Evolutionary conservation across 129 eudicot genomes (phyloP), one percentile per base, ranked within the genome.

Genomic region (Flaveria brownii): DNA sequence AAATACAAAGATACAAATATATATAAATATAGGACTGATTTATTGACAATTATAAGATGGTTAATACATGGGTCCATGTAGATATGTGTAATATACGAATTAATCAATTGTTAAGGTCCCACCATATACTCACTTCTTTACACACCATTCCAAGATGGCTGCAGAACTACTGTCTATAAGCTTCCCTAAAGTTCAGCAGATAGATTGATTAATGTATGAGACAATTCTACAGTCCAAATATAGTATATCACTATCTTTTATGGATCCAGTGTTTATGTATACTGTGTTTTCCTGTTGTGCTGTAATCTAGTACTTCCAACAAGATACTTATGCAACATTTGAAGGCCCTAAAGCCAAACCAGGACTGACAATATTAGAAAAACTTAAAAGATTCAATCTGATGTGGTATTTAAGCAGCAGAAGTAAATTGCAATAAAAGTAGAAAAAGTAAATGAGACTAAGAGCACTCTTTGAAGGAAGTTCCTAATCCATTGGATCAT

Each of bases 111-210:
- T 62, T 5, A 57, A n/a, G 28, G 33, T 59, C 16, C 33, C 36
- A 62, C 42, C 26, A 62, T 25, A 62, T 62, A 26, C 10, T 11
- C 41, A 26, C 17, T 26, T 59, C 66, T 62, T 62, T 12, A 15
- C 42, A 28, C 68, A 62, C 30, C 42, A 12, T 62, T 26, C 28
- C 18, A 26, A 62, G 42, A 62, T 10, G 66, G 33, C 66, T 22
- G 36, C 66, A 59, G 66, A 11, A 23, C 66, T 59, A 59, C 6
- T 23, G 66, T 23, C 23, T 23, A 59, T 28, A 26, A 28, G 68
- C 68, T 26, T 61, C 42, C 68, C 68, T 62, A 62, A 26, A 62
- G 68, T 59, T 23, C 12, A 59, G 17, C 11, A 15, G n/a, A 59
- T 59, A 23, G 18, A 25, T 61, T 5, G 18, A 14, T 61, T 61